Evolutionary conservation across 73 alveolate species (phyloP).

Genomic region (Chromera velia): DNA sequence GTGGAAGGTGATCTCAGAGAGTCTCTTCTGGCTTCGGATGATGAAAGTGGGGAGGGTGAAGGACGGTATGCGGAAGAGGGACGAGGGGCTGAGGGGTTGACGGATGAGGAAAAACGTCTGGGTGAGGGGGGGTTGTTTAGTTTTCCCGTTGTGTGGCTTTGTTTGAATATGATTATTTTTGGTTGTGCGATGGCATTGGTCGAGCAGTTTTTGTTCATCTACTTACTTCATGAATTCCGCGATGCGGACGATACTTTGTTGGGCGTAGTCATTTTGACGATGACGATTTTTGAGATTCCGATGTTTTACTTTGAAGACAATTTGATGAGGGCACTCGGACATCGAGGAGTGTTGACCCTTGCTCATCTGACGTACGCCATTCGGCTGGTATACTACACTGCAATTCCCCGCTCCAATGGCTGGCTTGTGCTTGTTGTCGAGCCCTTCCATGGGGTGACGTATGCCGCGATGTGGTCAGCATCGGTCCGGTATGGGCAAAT

Average conservation of each 20-base stretch:
- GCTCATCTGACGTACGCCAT: neutral
- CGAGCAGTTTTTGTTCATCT: conserved; percentile 20
- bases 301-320: neutral
- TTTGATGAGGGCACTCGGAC: neutral
- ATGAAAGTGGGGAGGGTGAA: no score
- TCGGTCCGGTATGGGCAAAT: neutral
- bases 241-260: neutral
- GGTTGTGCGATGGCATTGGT: conserved; percentile 37
- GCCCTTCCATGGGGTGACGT: conserved; percentile 17
- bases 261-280: neutral
- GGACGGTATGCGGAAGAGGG: no score
- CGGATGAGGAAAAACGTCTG: neutral
- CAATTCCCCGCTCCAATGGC: neutral
- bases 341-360: neutral
- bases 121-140: neutral
- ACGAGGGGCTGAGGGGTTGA: no score
- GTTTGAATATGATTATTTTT: neutral
- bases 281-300: neutral
- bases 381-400: neutral
- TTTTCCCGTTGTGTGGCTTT: neutral
- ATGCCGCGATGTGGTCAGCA: conserved; percentile 7
- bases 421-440: neutral
- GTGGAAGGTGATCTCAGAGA: no score
- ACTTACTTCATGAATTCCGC: neutral
- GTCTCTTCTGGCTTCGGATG: no score